Evolutionary conservation across 768 basidiomycete genomes (phyloP), one percentile per base, ranked within the genome.

Genomic region (Pisolithus tinctorius): DNA sequence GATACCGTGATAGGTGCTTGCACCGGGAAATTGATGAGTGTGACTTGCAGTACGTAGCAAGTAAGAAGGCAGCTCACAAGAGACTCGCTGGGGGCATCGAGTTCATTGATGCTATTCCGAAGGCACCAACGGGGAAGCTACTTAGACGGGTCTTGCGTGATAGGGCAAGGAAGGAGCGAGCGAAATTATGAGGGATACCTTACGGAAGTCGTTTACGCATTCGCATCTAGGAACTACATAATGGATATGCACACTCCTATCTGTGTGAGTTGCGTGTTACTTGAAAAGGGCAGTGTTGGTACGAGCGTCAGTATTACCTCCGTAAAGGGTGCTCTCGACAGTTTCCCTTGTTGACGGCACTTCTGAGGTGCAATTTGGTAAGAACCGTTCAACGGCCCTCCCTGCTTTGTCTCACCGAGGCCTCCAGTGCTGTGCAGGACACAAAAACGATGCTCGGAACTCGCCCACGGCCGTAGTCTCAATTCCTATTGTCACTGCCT

Each of bases 71-170:
- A 14, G 63, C 67, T 11, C 84, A 85, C 60, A 86, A 86, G 60
- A 77, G 72, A 49, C 66, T 85, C 37, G 70, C 72, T 0, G 83
- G 79, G 3, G 82, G 82, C 0, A 78, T 86, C 10, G 76, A 79
- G 55, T 76, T 84, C 49, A 62, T 80, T 4, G 64, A 74, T 40
- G 59, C 58, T 11, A 80, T 86, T 30, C 83, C 83, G 0, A 83
- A 76, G 57, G 84, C 80, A 49, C 81, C 84, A 7, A 82, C 78
- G 54, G 84, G 84, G 31, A 81, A 81, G 47, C 60, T 81, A 1
- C 63, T 82, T 49, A 69, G 82, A 39, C 71, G 78, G 20, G 56
- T 80, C 16, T 56, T 82, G 52, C 73, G 79, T 11, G 80, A 81
- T n/a, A 65, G 73, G 26, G 79, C 77, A 4, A 75, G 69, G 45